Evolutionary conservation across 805 yeast genomes (phyloP), one percentile per base, ranked within the genome.

Genomic region (Lipomyces chichibuensis): DNA sequence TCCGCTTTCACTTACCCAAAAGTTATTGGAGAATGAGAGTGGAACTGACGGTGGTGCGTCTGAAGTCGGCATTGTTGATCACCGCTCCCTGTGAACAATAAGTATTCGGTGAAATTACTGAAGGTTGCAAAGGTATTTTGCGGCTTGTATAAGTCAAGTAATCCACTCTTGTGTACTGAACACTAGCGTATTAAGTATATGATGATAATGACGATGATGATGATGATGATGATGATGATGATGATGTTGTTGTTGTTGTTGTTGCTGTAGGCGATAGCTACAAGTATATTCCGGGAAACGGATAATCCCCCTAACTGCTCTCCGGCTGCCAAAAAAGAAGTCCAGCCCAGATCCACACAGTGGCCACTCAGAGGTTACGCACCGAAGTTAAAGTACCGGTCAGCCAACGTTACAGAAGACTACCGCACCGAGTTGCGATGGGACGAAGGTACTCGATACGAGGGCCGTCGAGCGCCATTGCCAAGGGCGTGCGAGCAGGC

Each of bases 1-100:
- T 25, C 35, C 14, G 20, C 4, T 52, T 33, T 17, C 20, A 35
- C 74, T 8, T 60, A 72, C 74, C 74, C 74, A 72, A 55, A 72
- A 72, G 59, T 71, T 62, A 35, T 72, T 71, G 49, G 73, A 58
- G 54, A 73, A 71, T 52, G 74, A 70, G 20, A 69, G 60, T 46
- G 71, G 71, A 25, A 69, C 71, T 23, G 71, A 53, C 13, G 71
- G 71, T 23, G 64, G 63, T 5, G 66, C 62, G 54, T 59, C 66
- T 20, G 35, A 51, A 23, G 49, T 23, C 29, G 46, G 58, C 65
- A 65, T 65, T 55, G 59, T 23, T 55, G 25, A 53, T 17, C 51
- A 25, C 32, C 29, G 25, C 17, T 29, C 27, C 29, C 23, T 8
- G 64, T 9, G 13, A 43, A 20, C n/a, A 0, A 52, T 32, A 17